Evolutionary conservation across 371 early-diverging fungal genomes (phyloP), one percentile per base, ranked within the genome.

Genomic region (Dichotomocladium elegans): DNA sequence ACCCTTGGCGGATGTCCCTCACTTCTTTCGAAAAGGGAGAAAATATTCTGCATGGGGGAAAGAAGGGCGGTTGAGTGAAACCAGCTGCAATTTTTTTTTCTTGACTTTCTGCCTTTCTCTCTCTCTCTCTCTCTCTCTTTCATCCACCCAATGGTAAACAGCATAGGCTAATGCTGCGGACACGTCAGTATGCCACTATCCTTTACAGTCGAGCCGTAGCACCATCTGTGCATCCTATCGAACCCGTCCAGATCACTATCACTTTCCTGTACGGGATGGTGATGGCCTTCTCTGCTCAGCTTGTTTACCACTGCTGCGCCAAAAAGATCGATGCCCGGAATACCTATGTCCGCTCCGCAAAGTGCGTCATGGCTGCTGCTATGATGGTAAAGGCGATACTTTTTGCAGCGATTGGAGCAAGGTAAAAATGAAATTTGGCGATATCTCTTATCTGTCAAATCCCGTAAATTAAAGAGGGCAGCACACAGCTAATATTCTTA

Each of bases 301-400:
- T 59, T 0, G 12, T 44, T 0, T 52, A 35, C 5, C 53, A 53
- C 9, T 47, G 42, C 21, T 14, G 42, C 2, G 9, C 35, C 22
- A 11, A 19, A 19, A 59, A 27, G 29, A 10, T 47, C 7, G 59
- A 58, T 33, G 8, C 21, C 5, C 19, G 30, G 15, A 41, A 27
- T 12, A 15, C 15, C 10, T 19, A 30, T 12, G 43, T 59, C 21
- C 53, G 59, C 4, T 11, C 48, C 25, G 37, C 17, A n/a, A 59
- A 59, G 19, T n/a, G 41, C 30, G 6, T 42, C 22, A 30, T 53
- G 48, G 47, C 45, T 8, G 6, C 24, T 6, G 3, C 19, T n/a
- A 26, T 59, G 14, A 41, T 44, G 11, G 40, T 53, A 17, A 59
- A 59, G 17, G 34, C 42, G 1, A 12, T 33, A 12, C 9, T 59